phyloP scores from a whole-genome alignment of 495 filamentous ascomycete genomes.

The Acidomyces sp. region DNA sequence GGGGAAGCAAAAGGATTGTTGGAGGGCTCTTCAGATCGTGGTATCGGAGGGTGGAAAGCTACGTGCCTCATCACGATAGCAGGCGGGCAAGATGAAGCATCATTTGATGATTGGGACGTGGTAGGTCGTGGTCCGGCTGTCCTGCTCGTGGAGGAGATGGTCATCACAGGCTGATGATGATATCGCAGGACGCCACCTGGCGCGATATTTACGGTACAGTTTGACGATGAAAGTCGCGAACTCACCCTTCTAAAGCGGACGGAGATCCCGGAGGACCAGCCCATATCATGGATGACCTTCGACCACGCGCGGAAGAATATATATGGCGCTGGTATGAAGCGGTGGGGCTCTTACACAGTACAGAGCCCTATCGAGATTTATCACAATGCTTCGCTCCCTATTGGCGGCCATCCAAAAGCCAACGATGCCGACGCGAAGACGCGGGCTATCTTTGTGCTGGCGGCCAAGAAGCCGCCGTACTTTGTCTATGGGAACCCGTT shows the following conservation, averaged over 20 bases:
- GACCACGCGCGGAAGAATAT: constrained; percentile 70
- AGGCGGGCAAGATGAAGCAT: constrained; percentile 24
- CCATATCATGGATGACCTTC: constrained; percentile 85
- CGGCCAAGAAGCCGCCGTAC: constrained; percentile 61
- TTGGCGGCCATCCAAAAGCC: constrained; percentile 51
- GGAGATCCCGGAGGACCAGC: constrained; percentile 63
- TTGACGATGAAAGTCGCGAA: constrained; percentile 62
- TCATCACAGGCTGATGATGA: too few relatives aligned
- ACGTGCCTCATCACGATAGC: too few relatives aligned
- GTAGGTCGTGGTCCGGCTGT: too few relatives aligned
- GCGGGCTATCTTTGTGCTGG: constrained; percentile 72
- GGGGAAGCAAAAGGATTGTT: too few relatives aligned
- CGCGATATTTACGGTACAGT: constrained; percentile 71
- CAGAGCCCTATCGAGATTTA: constrained; percentile 64
- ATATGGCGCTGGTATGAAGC: constrained; percentile 80
- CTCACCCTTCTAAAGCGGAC: constrained; percentile 64
- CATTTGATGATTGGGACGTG: constrained; percentile 24
- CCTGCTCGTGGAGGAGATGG: too few relatives aligned
- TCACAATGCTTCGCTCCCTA: constrained; percentile 59
- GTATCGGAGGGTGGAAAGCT: too few relatives aligned
- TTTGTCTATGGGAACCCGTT: constrained; percentile 77
- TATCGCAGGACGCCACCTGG: constrained; percentile 71
- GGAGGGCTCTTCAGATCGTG: too few relatives aligned
- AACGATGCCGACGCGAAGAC: constrained; percentile 59
- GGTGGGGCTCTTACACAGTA: constrained; percentile 69